These are phyloP conservation scores for Tilletia walkeri DNA, from an alignment of 1,284 basidiomycete species.

Conservation along the genomic window DNA sequence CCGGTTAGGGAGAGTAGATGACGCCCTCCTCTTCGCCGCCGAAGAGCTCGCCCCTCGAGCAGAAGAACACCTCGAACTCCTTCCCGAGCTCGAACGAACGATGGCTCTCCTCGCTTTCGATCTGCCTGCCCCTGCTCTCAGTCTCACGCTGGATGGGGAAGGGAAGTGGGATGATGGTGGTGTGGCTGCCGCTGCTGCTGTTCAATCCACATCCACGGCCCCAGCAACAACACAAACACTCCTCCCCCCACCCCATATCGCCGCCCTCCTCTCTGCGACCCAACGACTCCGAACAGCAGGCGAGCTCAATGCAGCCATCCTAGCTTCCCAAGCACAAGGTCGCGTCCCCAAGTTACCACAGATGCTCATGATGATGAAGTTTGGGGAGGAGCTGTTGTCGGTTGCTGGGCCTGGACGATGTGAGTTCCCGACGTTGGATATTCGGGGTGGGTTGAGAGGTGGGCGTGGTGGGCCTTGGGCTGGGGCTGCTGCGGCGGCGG, in stretches of 20 bases:
- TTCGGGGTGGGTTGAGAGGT: conserved; percentile 17
- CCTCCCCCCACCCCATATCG: conserved; percentile 65
- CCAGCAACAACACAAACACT: conserved; percentile 20
- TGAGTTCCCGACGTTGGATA: conserved; percentile 43
- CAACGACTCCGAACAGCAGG: conserved; percentile 85
- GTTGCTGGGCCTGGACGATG: conserved; percentile 58
- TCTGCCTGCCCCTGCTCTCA: conserved; percentile 22
- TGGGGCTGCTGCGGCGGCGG: neutral
- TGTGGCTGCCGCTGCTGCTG: conserved; percentile 15
- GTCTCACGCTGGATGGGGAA: conserved; percentile 16
- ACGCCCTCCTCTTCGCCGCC: conserved; percentile 86
- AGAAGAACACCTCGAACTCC: conserved; percentile 88
- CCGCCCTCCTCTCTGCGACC: conserved; percentile 72
- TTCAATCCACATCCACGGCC: conserved; percentile 20
- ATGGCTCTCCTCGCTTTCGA: conserved; percentile 95
- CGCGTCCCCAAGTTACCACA: conserved; percentile 85
- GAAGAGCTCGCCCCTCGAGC: conserved; percentile 89
- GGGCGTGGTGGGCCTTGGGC: neutral
- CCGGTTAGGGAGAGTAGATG: conserved; percentile 72
- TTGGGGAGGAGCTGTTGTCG: conserved; percentile 79
- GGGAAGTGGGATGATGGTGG: conserved; percentile 10
- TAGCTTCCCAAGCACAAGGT: conserved; percentile 85
- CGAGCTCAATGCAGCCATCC: conserved; percentile 90
- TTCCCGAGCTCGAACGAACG: conserved; percentile 85
- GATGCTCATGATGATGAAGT: conserved; percentile 78